Conservation (phyloP, 2,329 filamentous ascomycete genomes). For the Bipolaris cookei region DNA sequence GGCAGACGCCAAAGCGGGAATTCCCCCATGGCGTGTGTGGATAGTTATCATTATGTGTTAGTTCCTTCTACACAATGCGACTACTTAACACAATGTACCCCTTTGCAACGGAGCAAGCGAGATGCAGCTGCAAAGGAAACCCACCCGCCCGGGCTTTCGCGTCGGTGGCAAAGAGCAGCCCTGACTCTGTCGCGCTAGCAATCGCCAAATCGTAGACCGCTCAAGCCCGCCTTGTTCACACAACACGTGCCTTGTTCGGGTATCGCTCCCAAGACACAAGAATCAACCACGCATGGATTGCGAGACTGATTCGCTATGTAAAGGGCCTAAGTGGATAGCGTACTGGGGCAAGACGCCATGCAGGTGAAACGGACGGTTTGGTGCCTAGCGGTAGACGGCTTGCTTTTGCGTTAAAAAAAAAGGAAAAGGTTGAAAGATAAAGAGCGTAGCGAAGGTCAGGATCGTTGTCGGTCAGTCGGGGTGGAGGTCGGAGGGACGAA, state of each 20-base stretch:
- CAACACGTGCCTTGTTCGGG: slow-evolving; percentile 1
- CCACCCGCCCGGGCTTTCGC: slow-evolving; percentile 12
- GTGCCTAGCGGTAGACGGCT: background rate
- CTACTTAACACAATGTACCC: slow-evolving; percentile 1
- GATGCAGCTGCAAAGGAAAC: slow-evolving; percentile 8
- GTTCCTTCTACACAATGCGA: background rate
- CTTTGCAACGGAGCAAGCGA: slow-evolving; percentile 1
- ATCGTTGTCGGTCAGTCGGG: too few species aligned
- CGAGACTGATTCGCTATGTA: background rate
- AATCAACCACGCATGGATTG: slow-evolving; percentile 1
- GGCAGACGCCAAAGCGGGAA: slow-evolving; percentile 1
- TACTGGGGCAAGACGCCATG: slow-evolving; percentile 5
- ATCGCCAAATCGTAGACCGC: slow-evolving; percentile 1
- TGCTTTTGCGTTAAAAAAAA: background rate
- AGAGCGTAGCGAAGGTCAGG: slow-evolving; percentile 4
- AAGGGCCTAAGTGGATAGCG: slow-evolving; percentile 2
- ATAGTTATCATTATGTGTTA: background rate
- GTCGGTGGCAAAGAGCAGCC: slow-evolving; percentile 10
- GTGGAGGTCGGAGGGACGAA: too few species aligned
- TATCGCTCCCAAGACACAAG: slow-evolving; percentile 4
- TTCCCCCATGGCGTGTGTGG: background rate
- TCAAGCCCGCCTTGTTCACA: slow-evolving; percentile 1
- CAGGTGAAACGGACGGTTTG: slow-evolving; percentile 1
- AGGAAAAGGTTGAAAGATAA: background rate
- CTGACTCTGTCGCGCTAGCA: slow-evolving; percentile 8